Conservation (phyloP, 1,284 basidiomycete species). For the Pseudozyma pruni region DNA sequence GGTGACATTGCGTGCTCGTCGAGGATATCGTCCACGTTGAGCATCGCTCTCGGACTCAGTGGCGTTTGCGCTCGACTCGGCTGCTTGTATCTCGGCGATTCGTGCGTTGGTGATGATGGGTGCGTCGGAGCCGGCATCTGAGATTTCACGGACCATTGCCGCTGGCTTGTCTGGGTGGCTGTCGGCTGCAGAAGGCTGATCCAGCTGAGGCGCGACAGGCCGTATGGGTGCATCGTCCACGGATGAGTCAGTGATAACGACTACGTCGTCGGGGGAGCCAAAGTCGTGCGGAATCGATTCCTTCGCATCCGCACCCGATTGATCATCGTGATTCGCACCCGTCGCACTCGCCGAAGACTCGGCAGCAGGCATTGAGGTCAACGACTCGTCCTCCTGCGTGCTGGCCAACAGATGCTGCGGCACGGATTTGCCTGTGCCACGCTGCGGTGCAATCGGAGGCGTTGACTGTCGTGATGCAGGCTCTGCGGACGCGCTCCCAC, state of each 20-base stretch:
- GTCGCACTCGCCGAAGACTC: constrained; percentile 1
- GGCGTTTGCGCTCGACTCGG: constrained; percentile 10
- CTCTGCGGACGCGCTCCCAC: background rate
- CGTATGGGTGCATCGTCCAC: background rate
- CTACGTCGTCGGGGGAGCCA: constrained; percentile 5
- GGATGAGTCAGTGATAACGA: constrained; percentile 18
- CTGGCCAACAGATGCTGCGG: constrained; percentile 9
- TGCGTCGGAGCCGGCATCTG: constrained; percentile 6
- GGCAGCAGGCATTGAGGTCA: constrained; percentile 3
- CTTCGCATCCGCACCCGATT: background rate
- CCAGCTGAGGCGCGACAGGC: background rate
- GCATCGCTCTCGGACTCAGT: constrained; percentile 22
- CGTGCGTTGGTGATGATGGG: constrained; percentile 12
- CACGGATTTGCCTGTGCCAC: constrained; percentile 1
- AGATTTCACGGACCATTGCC: background rate
- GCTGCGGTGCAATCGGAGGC: constrained; percentile 8
- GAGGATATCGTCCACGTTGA: constrained; percentile 26
- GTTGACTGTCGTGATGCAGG: constrained; percentile 5
- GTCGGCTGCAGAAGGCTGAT: no score
- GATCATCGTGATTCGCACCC: background rate
- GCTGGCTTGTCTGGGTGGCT: background rate
- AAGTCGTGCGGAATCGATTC: background rate
- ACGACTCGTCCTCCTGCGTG: constrained; percentile 23
- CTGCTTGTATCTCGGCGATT: background rate
- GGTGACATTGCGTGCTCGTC: constrained; percentile 26